Evolutionary conservation across 371 early-diverging fungal species (phyloP), one percentile per base, ranked within the genome.

Genomic region (Paraphysoderma sedebokerense): DNA sequence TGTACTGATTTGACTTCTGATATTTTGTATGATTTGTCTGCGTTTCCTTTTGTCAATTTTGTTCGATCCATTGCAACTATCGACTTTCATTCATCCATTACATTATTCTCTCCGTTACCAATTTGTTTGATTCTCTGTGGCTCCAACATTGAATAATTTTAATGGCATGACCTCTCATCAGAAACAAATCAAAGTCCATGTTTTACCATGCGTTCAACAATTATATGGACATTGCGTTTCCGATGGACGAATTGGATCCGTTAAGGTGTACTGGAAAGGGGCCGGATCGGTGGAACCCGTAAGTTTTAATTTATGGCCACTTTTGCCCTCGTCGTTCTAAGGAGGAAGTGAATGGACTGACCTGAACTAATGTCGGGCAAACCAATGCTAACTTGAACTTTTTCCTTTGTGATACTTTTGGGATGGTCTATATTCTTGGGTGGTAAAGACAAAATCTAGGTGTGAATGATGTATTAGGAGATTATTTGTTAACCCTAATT

Each of bases 161-260:
- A n/a, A n/a, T n/a, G n/a, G n/a, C n/a, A n/a, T n/a, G n/a, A n/a
- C n/a, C n/a, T n/a, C 1, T 42, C 39, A 15, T 17, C 31, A 65
- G 59, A 19, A 54, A 54, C 26, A 47, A 52, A 24, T 57, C 49
- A 1, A 56, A 50, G 49, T 63, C 55, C 23, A 85, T 89, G 81
- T 93, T 92, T 58, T 59, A 76, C 57, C 87, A 89, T 59, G 90
- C 82, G 11, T 89, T 70, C 61, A 61, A 78, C 35, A 76, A 70
- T n/a, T 92, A 95, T 59, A 67, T 90, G 68, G 55, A 72, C 29
- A 51, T 83, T 49, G 97, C 80, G 3, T 93, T 79, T 63, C 95
- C 95, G 9, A 65, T 68, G 39, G 97, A 96, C 61, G 97, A 96
- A 74, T 66, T 95, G 28, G 78, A 85, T 42, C 95, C 97, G 5